Base-by-base conservation (phyloP, 345 rosid species). In the Triadica sebifera region DNA sequence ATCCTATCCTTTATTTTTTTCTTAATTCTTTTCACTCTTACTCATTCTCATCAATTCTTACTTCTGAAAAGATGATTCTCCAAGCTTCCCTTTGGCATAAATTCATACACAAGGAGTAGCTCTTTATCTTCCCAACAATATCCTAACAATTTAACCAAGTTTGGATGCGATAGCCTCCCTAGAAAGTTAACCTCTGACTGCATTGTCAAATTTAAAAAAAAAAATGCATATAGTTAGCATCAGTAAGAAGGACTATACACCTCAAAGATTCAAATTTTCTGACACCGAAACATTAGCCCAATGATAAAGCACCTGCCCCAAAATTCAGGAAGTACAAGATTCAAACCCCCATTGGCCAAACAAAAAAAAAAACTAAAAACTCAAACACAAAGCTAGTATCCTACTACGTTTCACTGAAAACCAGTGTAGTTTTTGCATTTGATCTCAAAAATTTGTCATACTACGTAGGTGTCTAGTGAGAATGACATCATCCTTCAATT, bases 161-260 rank as follows among this genome's bases (percentile, higher is more conserved):
- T 92, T 13, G 95, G 95, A 74, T 94, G 98, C 25, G 89, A 89
- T 65, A 89, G 85, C 82, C 89, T 86, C 69, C 91, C 97, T 12
- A 92, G 86, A 82, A 92, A 92, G 80, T 87, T 86, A 51, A 94
- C 87, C 83, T 92, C 93, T 9, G 92, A 88, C 98, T 94, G 92
- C 75, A 81, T 72, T 47, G 51, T 50, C 73, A 61, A 63, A 66
- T 63, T n/a, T 29, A 29, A 29, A 29, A 29, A 29, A 29, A 29
- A 29, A 29, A n/a, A 53, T 43, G 13, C 8, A n/a, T 45, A 50
- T 53, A 22, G 25, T 65, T 56, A 77, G 67, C 77, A 71, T 52
- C 37, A 41, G 62, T 45, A 56, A 71, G 13, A 53, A 45, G 29
- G 19, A 3, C 29, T 17, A 22, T 5, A 52, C 25, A 52, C 47